phyloP scores from a whole-genome alignment of 176 grass and related monocot species.

The Juncus inflexus region DNA sequence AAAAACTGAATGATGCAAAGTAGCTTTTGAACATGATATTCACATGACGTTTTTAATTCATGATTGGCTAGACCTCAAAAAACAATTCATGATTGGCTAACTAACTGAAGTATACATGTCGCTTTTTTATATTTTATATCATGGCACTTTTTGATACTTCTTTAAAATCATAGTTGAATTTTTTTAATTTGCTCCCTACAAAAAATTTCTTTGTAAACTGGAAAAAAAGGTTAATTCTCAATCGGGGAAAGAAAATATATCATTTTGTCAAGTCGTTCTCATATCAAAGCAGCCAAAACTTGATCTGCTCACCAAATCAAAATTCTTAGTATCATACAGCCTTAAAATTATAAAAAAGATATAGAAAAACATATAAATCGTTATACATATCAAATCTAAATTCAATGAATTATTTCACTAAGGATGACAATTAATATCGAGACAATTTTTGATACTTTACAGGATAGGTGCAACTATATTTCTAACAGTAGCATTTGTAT shows the following conservation, averaged over 20 bases:
- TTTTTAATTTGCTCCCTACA: neutral
- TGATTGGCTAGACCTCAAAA: too few relatives aligned
- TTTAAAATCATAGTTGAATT: neutral
- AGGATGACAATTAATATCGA: neutral
- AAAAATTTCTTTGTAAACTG: neutral
- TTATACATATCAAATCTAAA: neutral
- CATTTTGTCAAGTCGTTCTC: too few relatives aligned
- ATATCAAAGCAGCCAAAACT: too few relatives aligned
- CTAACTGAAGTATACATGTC: neutral
- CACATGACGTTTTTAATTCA: too few relatives aligned
- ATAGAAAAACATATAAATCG: too few relatives aligned
- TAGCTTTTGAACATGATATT: too few relatives aligned
- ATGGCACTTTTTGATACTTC: neutral
- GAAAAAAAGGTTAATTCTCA: too few relatives aligned
- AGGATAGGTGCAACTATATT: conserved; percentile 79
- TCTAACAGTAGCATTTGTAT: conserved; percentile 64
- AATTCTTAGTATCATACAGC: too few relatives aligned
- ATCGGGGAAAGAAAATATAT: too few relatives aligned
- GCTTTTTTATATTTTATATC: neutral
- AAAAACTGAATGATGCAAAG: too few relatives aligned
- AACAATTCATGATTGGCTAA: conserved; percentile 15
- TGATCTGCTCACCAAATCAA: too few relatives aligned
- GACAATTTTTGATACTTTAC: conserved; percentile 15
- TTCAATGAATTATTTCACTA: neutral
- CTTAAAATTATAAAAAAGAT: too few relatives aligned